Percentiles rank a stretch among this genome's conserved stretches.
These are phyloP conservation scores for Ophiocordyceps camponoti-saundersi DNA, from an alignment of 2,329 filamentous ascomycete species.

Conservation along the genomic window DNA sequence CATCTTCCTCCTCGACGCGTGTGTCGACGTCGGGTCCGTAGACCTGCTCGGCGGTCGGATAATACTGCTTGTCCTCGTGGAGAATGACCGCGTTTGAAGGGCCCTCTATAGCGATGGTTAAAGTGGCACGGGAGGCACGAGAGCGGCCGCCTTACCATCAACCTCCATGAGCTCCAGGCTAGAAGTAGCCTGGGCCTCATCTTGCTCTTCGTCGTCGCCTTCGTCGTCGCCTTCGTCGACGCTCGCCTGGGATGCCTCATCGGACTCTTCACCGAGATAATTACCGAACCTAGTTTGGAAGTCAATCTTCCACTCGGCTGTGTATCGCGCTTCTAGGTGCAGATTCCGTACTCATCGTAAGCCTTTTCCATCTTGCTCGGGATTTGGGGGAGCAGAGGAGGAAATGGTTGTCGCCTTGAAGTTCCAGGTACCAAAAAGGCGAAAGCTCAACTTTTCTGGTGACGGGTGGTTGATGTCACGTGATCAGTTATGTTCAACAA, in stretches of 20 bases:
- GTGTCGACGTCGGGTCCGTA: slow-evolving; percentile 93
- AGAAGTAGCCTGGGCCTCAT: slow-evolving; percentile 48
- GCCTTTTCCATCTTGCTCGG: slow-evolving; percentile 65
- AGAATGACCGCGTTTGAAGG: slow-evolving; percentile 94
- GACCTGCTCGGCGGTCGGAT: slow-evolving; percentile 90
- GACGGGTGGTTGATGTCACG: background rate
- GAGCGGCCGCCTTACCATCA: slow-evolving; percentile 39
- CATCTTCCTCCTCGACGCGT: slow-evolving; percentile 91
- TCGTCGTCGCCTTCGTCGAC: slow-evolving; percentile 55
- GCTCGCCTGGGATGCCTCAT: slow-evolving; percentile 67
- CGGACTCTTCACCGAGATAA: slow-evolving; percentile 91
- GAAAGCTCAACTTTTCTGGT: background rate
- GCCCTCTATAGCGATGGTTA: slow-evolving; percentile 33
- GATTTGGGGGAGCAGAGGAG: background rate
- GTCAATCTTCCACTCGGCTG: background rate
- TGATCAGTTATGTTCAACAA: background rate
- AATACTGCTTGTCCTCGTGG: slow-evolving; percentile 99
- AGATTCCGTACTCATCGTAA: slow-evolving; percentile 64
- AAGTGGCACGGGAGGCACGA: background rate
- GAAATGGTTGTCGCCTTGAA: background rate
- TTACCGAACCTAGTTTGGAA: slow-evolving; percentile 63
- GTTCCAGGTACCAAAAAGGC: background rate
- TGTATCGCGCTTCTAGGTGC: background rate
- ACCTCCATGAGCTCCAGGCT: slow-evolving; percentile 85
- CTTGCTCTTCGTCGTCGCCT: slow-evolving; percentile 62